Evolutionary conservation across 768 basidiomycete species (phyloP), one percentile per base, ranked within the genome.

Genomic region (Daedalea quercina): DNA sequence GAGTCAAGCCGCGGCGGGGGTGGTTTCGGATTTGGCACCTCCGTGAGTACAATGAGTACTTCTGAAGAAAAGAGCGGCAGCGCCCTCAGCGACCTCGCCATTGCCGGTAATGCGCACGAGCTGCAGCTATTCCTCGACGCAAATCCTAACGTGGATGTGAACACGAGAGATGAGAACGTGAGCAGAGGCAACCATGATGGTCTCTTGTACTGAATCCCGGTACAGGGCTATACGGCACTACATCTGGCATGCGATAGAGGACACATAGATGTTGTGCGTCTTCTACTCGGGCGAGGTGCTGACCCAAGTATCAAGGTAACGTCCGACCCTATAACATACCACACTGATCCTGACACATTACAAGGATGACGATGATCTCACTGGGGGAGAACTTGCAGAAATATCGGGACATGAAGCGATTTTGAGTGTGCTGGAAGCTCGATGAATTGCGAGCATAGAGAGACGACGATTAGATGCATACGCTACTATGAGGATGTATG

Each of bases 181-280:
- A 67, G 85, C 42, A 25, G 13, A 15, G 37, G 15, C 6, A 40
- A 13, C n/a, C 24, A 26, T 24, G 26, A 9, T 45, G 13, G 19
- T 20, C 15, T 37, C n/a, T 49, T 48, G 19, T 33, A 25, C 35
- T 35, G 12, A 37, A 51, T 47, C 49, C 50, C 54, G 51, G 47
- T 44, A 19, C 61, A 96, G 94, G 93, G 90, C 33, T 93, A 92
- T 65, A 90, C 92, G 0, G 77, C 93, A 8, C 69, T 96, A 19
- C 94, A 96, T 60, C 74, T 94, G 0, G 93, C 94, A 3, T 81
- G 84, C 24, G 94, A 96, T 66, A 74, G 93, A 62, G 94, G 94
- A 1, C 76, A 82, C 60, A 51, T 72, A 7, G 71, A 73, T 0
- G 69, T 79, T 2, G 85, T 87, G 1, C 68, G 75, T 57, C 52